Percentiles rank a stretch among this genome's conserved stretches.
Evolutionary conservation across 768 basidiomycete genomes (phyloP).

Genomic region (Ramaria sp.): DNA sequence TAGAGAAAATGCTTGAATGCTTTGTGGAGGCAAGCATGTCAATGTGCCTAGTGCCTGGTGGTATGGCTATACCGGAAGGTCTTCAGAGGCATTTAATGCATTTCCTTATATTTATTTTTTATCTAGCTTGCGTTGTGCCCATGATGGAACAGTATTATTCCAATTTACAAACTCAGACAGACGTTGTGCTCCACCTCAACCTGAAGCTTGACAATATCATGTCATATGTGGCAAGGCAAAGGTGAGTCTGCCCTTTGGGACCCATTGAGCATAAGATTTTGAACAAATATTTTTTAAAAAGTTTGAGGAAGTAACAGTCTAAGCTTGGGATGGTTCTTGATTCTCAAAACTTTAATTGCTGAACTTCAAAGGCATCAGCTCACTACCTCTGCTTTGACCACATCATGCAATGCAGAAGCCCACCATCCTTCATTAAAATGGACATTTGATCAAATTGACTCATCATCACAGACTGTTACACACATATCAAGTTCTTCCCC

Average conservation of each 20-base stretch:
- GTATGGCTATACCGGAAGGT: constrained; percentile 3
- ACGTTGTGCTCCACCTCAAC: background rate
- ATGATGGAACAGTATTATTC: constrained; percentile 6
- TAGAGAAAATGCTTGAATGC: constrained; percentile 1
- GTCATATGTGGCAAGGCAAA: background rate
- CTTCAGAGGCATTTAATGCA: background rate
- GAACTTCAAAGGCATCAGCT: background rate
- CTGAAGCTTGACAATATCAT: background rate
- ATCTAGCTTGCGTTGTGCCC: background rate
- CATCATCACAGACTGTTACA: background rate
- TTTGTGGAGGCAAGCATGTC: constrained; percentile 2
- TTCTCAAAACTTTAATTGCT: background rate
- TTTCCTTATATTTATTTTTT: background rate
- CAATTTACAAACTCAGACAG: background rate
- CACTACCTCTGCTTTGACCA: background rate
- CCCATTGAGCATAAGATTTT: background rate
- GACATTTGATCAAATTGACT: background rate
- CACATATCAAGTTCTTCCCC: background rate
- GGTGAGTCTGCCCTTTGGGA: background rate
- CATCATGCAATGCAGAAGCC: background rate
- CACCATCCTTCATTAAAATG: background rate
- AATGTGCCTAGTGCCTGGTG: constrained; percentile 3
- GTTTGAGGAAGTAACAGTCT: background rate
- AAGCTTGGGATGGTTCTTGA: constrained; percentile 1
- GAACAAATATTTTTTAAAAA: background rate